Conservation (phyloP, 768 basidiomycete species). For the Heimioporus sp. region DNA sequence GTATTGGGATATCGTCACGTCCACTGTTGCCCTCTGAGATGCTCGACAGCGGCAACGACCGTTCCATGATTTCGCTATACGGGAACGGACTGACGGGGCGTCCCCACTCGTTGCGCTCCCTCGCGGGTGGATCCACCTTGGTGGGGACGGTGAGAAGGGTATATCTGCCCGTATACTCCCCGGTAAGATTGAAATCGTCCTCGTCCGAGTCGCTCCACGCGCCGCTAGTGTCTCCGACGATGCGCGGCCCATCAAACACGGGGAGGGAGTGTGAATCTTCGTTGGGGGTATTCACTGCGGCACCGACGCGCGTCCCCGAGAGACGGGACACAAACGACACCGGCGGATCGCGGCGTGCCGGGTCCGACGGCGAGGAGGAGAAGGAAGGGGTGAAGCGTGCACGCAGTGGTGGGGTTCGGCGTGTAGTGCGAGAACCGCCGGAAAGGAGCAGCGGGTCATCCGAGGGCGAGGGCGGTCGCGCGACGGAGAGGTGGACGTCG, state of each 20-base stretch:
- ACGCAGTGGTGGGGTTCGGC: constrained; percentile 25
- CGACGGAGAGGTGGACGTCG: constrained; percentile 53
- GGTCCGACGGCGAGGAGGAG: constrained; percentile 30
- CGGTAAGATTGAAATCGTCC: constrained; percentile 36
- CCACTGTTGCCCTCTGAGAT: constrained; percentile 6
- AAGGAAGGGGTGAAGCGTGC: constrained; percentile 38
- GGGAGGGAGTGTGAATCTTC: constrained; percentile 12
- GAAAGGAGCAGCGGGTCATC: constrained; percentile 73
- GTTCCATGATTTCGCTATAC: constrained; percentile 31
- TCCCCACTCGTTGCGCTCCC: constrained; percentile 59
- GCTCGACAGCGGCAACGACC: constrained; percentile 19
- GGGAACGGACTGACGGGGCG: constrained; percentile 71
- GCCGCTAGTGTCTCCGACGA: neutral
- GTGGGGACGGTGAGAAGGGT: constrained; percentile 54
- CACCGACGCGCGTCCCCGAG: constrained; percentile 4
- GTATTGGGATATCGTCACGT: neutral
- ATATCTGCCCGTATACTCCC: constrained; percentile 70
- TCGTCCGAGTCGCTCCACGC: constrained; percentile 31
- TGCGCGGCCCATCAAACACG: constrained; percentile 9
- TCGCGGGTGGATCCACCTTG: constrained; percentile 57
- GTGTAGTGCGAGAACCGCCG: constrained; percentile 27
- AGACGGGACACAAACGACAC: constrained; percentile 22
- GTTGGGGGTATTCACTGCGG: constrained; percentile 3
- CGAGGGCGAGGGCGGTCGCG: constrained; percentile 70
- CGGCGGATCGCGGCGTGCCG: neutral